Evolutionary conservation across 2,329 filamentous ascomycete genomes (phyloP), one percentile per base, ranked within the genome.

Genomic region (Coniochaeta sp.): DNA sequence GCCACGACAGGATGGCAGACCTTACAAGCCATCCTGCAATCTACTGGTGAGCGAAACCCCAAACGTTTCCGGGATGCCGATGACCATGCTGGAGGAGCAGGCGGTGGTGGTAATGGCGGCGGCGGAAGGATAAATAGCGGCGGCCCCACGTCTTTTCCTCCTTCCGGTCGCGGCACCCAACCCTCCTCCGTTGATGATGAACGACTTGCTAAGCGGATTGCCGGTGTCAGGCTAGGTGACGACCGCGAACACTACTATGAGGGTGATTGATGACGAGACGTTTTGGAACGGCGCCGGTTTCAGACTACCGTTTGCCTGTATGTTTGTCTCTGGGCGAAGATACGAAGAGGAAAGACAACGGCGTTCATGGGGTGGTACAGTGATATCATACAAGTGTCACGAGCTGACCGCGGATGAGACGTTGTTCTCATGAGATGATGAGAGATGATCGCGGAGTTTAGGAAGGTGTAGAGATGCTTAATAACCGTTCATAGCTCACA

Each of bases 41-140:
- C 91, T 83, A 91, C 89, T 81, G 90, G 91, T 95, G 91, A 96
- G 88, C 86, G 86, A 83, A 83, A 86, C 82, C 85, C 85, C 71
- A 95, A 94, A 79, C 87, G 82, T 66, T 70, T 66, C 65, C 73
- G 72, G 64, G 67, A 69, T 65, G 70, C 60, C 60, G 62, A 65
- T 57, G 62, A 55, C 59, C 58, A 61, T 54, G 52, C 48, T 51
- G 16, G 52, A 28, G 53, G 53, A 28, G 16, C 32, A 26, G 31
- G 31, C 38, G 38, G 38, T 10, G 52, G 52, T 16, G 38, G 18
- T 22, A 22, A 40, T 22, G 12, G 47, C 14, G 27, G 31, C n/a
- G n/a, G n/a, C n/a, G n/a, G n/a, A n/a, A n/a, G n/a, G n/a, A n/a
- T n/a, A n/a, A n/a, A n/a, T 26, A 35, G 42, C 33, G 35, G 46